These are phyloP conservation scores for Ogataea haglerorum DNA, from an alignment of 805 yeast species.

Conservation along the genomic window DNA sequence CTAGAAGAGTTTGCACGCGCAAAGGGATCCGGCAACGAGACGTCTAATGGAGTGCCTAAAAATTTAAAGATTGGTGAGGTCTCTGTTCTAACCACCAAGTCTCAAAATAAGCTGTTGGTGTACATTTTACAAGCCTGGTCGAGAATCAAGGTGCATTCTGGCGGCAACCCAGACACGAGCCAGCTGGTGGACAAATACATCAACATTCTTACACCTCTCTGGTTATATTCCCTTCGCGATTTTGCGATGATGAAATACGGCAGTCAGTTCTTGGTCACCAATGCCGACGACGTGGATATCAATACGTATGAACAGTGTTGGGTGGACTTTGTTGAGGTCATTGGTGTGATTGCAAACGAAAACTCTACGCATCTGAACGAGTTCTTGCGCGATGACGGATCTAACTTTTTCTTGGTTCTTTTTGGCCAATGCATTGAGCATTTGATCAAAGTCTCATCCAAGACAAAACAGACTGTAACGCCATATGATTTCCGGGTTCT, in stretches of 20 bases:
- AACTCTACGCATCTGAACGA: slow-evolving; percentile 43
- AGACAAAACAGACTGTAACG: slow-evolving; percentile 13
- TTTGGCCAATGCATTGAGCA: slow-evolving; percentile 83
- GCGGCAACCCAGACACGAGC: slow-evolving; percentile 43
- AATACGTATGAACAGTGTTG: slow-evolving; percentile 57
- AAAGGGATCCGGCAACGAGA: slow-evolving; percentile 22
- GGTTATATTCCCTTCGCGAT: slow-evolving; percentile 76
- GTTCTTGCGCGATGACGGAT: slow-evolving; percentile 53
- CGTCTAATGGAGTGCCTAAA: slow-evolving; percentile 25
- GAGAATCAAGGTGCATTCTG: slow-evolving; percentile 39
- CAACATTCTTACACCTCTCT: slow-evolving; percentile 62
- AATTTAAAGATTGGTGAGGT: slow-evolving; percentile 55
- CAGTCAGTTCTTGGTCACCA: slow-evolving; percentile 29
- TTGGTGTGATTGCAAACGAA: slow-evolving; percentile 59
- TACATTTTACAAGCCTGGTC: slow-evolving; percentile 76
- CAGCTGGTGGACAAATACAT: slow-evolving; percentile 54
- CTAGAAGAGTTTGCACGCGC: slow-evolving; percentile 51
- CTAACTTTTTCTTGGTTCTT: slow-evolving; percentile 70
- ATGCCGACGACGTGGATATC: slow-evolving; percentile 43
- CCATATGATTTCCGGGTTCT: slow-evolving; percentile 35
- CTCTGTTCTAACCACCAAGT: slow-evolving; percentile 40
- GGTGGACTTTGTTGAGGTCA: slow-evolving; percentile 74
- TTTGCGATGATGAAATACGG: slow-evolving; percentile 63
- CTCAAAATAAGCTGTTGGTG: slow-evolving; percentile 53
- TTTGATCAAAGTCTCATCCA: slow-evolving; percentile 43